These are phyloP conservation scores for Podospora bellae-mahoneyi DNA, from an alignment of 495 filamentous ascomycete genomes.

Conservation along the genomic window DNA sequence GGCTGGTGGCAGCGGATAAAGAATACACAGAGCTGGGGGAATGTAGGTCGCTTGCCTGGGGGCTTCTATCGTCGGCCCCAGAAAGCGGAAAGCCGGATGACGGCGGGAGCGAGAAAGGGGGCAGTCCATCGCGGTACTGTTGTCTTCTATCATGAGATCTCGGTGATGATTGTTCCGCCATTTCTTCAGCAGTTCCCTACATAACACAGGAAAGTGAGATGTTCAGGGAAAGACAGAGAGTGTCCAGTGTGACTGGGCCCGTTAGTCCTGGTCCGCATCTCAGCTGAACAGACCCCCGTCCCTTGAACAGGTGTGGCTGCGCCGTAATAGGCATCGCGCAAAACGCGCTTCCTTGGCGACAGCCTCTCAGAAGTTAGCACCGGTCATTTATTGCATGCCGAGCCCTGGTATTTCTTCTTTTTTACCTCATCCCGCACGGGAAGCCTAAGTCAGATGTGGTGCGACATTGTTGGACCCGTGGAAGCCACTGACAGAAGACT, in stretches of 20 bases:
- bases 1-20: not conserved
- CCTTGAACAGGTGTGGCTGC: not conserved
- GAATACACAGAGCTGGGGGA: not conserved
- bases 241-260: not conserved
- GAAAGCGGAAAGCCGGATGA: not conserved
- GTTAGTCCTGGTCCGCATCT: constrained; percentile 5
- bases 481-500: not conserved
- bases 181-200: not conserved
- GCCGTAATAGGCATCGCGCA: not conserved
- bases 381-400: constrained; percentile 5
- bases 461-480: not conserved
- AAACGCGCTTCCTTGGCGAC: not conserved
- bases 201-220: not conserved
- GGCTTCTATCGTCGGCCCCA: not conserved
- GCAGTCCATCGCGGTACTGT: not conserved
- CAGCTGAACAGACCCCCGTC: constrained; percentile 2
- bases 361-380: constrained; percentile 2
- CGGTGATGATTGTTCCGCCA: not conserved
- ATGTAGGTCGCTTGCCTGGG: not conserved
- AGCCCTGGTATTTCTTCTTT: constrained; percentile 3
- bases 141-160: not conserved
- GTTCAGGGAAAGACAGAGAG: constrained; percentile 1
- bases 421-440: constrained; percentile 6
- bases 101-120: not conserved
- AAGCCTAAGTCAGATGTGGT: not conserved